Percentiles rank a stretch among this genome's conserved stretches.
Conservation (phyloP, 176 grass and related monocot genomes). For the Carex parvula region DNA sequence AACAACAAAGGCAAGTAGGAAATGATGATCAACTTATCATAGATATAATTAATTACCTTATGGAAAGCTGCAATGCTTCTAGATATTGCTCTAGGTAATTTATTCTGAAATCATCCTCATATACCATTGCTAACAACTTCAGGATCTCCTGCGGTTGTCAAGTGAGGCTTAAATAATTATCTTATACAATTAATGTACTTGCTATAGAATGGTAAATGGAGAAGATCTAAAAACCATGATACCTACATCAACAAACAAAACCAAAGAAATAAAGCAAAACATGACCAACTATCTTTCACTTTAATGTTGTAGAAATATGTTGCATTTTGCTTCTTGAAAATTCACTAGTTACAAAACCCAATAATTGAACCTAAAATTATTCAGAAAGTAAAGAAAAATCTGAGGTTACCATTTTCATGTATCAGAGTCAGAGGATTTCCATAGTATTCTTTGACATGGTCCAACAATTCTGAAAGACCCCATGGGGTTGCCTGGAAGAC, state of each 20-base stretch:
- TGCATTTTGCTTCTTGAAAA: not conserved
- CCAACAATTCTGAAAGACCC: constrained; percentile 49
- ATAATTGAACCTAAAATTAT: not conserved
- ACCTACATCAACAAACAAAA: not conserved
- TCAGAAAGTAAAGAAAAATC: constrained; percentile 6
- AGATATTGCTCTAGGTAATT: constrained; percentile 24
- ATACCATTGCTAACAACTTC: not conserved
- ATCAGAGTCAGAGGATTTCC: constrained; percentile 53
- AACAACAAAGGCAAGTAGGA: not conserved
- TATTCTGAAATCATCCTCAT: constrained; percentile 15
- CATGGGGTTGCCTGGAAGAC: constrained; percentile 12
- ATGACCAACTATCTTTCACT: not conserved
- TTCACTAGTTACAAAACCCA: not conserved
- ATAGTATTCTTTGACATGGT: constrained; percentile 55
- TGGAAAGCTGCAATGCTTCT: constrained; percentile 15
- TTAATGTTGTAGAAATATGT: not conserved
- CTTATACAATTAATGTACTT: not conserved
- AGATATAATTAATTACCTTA: constrained; percentile 15
- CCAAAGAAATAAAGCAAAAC: not conserved
- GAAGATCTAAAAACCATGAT: not conserved
- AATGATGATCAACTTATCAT: not conserved
- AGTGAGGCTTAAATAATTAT: not conserved
- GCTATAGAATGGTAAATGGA: not conserved
- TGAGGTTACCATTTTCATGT: constrained; percentile 68
- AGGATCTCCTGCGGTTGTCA: constrained; percentile 16